These are phyloP conservation scores for Massospora cicadina DNA, from an alignment of 371 early-diverging fungal genomes.

Conservation along the genomic window DNA sequence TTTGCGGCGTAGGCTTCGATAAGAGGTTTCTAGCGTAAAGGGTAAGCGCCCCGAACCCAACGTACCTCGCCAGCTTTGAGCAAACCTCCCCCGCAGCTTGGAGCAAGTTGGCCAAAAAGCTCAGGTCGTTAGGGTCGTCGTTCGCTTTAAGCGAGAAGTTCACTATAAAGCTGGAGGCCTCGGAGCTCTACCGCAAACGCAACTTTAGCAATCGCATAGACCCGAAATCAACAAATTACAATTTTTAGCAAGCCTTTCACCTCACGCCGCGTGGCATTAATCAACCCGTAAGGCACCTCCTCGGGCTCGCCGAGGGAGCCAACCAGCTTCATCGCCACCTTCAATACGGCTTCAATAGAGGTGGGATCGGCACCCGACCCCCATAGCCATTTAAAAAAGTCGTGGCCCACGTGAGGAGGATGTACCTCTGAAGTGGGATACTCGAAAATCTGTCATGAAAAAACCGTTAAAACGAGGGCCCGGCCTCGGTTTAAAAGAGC, in stretches of 20 bases:
- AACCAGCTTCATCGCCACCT: background rate
- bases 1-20: slow-evolving; percentile 41
- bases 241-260: background rate
- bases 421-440: background rate
- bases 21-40: slow-evolving; percentile 21
- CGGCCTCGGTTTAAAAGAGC: background rate
- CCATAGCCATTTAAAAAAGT: background rate
- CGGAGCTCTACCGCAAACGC: slow-evolving; percentile 13
- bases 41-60: background rate
- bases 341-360: background rate
- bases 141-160: background rate
- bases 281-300: background rate
- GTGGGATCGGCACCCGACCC: background rate
- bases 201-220: background rate
- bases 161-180: background rate
- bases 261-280: background rate
- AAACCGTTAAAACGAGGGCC: background rate
- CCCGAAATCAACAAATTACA: background rate
- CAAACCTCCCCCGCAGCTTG: background rate
- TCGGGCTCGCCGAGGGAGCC: slow-evolving; percentile 1
- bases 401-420: background rate
- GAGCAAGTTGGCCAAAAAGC: background rate
- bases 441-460: background rate
- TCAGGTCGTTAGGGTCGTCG: background rate
- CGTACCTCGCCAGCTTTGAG: slow-evolving; percentile 11